A percentile compares a stretch with the other conserved stretches of the same genome.
Evolutionary conservation across 202 grass and related monocot species (phyloP).

Genomic region (Hordeum pubiflorum): DNA sequence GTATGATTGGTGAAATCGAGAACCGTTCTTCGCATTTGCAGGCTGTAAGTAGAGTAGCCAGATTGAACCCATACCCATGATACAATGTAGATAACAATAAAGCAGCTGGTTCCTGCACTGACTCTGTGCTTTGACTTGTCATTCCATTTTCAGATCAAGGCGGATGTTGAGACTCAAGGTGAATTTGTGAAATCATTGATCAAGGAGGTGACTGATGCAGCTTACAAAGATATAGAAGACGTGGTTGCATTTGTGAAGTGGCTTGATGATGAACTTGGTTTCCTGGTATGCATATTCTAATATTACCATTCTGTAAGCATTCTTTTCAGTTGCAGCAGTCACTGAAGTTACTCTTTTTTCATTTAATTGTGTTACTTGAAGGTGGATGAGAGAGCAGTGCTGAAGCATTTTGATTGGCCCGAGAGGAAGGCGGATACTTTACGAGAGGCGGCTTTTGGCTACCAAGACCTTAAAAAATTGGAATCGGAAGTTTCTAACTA

Average conservation of each 20-base stretch:
- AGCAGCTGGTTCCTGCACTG: slow-evolving; percentile 9
- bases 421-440: slow-evolving; percentile 94
- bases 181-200: slow-evolving; percentile 97
- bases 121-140: neutral
- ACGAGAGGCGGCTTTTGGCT: slow-evolving; percentile 88
- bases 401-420: slow-evolving; percentile 99
- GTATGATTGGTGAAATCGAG: slow-evolving; percentile 99
- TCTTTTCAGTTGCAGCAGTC: slow-evolving; percentile 14
- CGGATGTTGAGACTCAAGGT: slow-evolving; percentile 95
- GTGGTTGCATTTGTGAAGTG: slow-evolving; percentile 98
- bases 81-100: slow-evolving; percentile 16
- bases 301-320: slow-evolving; percentile 12
- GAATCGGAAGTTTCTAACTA: slow-evolving; percentile 85
- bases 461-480: slow-evolving; percentile 90
- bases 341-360: slow-evolving; percentile 9
- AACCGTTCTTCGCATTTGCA: slow-evolving; percentile 90
- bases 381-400: slow-evolving; percentile 96
- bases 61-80: neutral
- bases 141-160: slow-evolving; percentile 73
- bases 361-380: slow-evolving; percentile 25
- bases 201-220: slow-evolving; percentile 95
- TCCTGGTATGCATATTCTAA: slow-evolving; percentile 55
- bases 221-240: slow-evolving; percentile 91
- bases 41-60: slow-evolving; percentile 53
- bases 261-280: slow-evolving; percentile 96